Evolutionary conservation across 1,284 basidiomycete species (phyloP), one percentile per base, ranked within the genome.

Genomic region (Inonotus hispidus): DNA sequence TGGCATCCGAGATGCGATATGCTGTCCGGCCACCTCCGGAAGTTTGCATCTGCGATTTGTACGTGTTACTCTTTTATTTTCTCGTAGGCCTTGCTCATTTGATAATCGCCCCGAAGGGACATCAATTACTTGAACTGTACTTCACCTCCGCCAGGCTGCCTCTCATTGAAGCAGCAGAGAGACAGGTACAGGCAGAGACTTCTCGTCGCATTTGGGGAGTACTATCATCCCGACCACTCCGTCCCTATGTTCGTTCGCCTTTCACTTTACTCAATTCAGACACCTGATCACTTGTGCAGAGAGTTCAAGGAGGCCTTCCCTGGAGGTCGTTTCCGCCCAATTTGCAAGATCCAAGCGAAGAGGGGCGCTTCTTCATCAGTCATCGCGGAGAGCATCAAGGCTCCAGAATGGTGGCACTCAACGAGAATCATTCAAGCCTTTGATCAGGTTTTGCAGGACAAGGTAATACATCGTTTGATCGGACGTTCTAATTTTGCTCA

Each of bases 271-370:
- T 19, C 52, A 7, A n/a, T 27, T 49, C 63, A 50, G 53, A 58
- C 29, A 32, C 23, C 45, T 64, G 19, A 37, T 14, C 49, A 21
- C 56, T 60, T 37, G 60, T 62, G 13, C 66, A 90, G 89, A 64
- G 95, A 98, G 73, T 92, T 96, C 78, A 94, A 95, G 70, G 92
- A 97, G 70, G 93, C 95, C 2, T 98, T 96, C 77, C 94, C 95
- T 2, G 91, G 89, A 1, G 93, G 94, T 53, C 82, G 90, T 54
- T 93, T 93, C 77, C 78, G 87, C 50, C 89, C 89, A 11, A 83
- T 88, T 45, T 93, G 88, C 78, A 91, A 89, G 72, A 92, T 90
- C 61, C 88, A 88, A 71, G 88, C 87, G 35, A 93, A 90, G 75
- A 80, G 87, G 57, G 89, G 86, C 35, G 87, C 83, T 0, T 86